Evolutionary conservation across 768 basidiomycete genomes (phyloP).

Genomic region (Hygrocybe punicea): DNA sequence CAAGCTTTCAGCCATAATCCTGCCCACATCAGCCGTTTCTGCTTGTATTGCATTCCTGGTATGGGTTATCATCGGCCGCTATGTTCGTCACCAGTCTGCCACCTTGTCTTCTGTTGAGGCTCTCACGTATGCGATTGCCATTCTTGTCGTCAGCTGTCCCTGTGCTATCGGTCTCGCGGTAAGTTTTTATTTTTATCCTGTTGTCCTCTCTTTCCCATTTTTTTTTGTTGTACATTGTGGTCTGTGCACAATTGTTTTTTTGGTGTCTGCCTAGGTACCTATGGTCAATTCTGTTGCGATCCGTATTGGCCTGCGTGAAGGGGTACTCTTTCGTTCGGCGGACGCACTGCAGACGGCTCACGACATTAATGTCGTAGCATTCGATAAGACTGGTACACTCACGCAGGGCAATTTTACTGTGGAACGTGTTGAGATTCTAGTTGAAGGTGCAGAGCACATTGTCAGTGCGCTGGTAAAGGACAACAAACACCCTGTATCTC

Average conservation of each 20-base stretch:
- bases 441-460: conserved; percentile 19
- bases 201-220: too few species aligned
- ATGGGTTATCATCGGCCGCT: conserved; percentile 36
- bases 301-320: conserved; percentile 15
- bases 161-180: conserved; percentile 34
- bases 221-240: too few species aligned
- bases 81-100: conserved; percentile 23
- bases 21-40: conserved; percentile 45
- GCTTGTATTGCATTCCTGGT: conserved; percentile 36
- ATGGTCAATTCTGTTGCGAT: conserved; percentile 21
- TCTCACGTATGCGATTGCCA: conserved; percentile 50
- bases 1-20: conserved; percentile 45
- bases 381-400: conserved; percentile 63
- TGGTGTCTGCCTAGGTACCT: conserved; percentile 21
- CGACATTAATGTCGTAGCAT: conserved; percentile 43
- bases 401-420: conserved; percentile 43
- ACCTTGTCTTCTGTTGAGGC: conserved; percentile 33
- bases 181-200: conserved; percentile 24
- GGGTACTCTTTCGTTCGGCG: conserved; percentile 35
- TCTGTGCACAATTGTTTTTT: too few species aligned
- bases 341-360: conserved; percentile 45
- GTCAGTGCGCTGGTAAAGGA: conserved; percentile 31
- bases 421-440: conserved; percentile 29
- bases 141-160: conserved; percentile 52
- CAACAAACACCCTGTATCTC: conserved; percentile 36